Conservation (phyloP, 257 asterid genomes). For the Coffea eugenioides region DNA sequence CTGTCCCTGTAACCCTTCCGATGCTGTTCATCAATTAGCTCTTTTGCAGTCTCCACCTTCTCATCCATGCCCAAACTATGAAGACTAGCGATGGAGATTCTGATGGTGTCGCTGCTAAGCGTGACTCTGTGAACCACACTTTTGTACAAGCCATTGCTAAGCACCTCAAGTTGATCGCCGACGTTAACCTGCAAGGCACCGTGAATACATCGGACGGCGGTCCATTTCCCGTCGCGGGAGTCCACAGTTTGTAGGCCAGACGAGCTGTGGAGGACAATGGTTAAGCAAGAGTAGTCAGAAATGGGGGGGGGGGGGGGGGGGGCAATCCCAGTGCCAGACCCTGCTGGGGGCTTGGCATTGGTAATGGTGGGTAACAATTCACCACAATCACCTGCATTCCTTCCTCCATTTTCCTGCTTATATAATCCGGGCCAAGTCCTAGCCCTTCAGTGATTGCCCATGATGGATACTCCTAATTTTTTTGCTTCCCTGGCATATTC, state of each 20-base stretch:
- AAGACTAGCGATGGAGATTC: conserved; percentile 47
- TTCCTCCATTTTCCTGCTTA: conserved; percentile 24
- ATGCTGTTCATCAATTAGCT: conserved; percentile 34
- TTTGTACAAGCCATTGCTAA: conserved; percentile 47
- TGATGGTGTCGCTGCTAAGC: conserved; percentile 22
- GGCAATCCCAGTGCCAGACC: conserved; percentile 46
- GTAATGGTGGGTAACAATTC: conserved; percentile 39
- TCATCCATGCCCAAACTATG: conserved; percentile 49
- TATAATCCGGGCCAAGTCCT: conserved; percentile 41
- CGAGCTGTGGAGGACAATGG: conserved; percentile 38
- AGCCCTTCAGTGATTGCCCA: conserved; percentile 42
- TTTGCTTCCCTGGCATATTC: conserved; percentile 32
- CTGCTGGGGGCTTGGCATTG: conserved; percentile 31
- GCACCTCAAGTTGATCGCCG: conserved; percentile 54
- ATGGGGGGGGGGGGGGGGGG: conserved; percentile 55
- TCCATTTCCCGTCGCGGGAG: conserved; percentile 23
- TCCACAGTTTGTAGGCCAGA: conserved; percentile 36
- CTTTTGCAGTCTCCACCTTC: conserved; percentile 35
- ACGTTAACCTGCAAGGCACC: conserved; percentile 39
- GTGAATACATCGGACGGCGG: conserved; percentile 19
- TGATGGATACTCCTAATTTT: conserved; percentile 24
- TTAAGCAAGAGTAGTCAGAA: conserved; percentile 45
- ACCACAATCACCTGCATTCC: conserved; percentile 45
- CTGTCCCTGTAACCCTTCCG: conserved; percentile 36
- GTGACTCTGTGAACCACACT: conserved; percentile 37